Evolutionary conservation across 2,329 filamentous ascomycete genomes (phyloP), one percentile per base, ranked within the genome.

Genomic region (Cladophialophora psammophila): DNA sequence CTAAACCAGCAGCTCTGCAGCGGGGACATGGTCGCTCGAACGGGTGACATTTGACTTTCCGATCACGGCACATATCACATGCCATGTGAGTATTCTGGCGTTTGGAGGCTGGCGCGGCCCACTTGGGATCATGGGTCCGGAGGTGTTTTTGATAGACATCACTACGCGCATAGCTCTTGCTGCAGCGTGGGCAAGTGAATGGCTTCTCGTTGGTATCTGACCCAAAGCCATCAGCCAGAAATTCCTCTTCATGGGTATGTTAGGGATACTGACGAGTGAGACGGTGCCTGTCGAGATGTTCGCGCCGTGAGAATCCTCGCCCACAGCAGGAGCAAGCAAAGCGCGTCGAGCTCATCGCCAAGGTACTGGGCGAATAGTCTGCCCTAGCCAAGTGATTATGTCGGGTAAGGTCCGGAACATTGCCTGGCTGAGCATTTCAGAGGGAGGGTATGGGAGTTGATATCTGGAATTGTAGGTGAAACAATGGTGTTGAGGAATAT

Each of bases 11-110:
- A n/a, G 10, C n/a, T 26, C 31, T 48, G 26, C 61, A 64, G 5
- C 52, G 34, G 6, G 7, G 13, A 40, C 61, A 64, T 9, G 61
- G 61, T 20, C 8, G 8, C n/a, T 58, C 31, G 7, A 20, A 15
- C 15, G 61, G n/a, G 31, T 64, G 26, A 38, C 61, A 64, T 40
- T 64, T 64, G 2, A 64, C 61, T 38, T 64, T 64, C 9, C 52
- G 53, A 18, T 35, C n/a, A 31, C 58, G 61, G 38, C 61, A 64
- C 15, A n/a, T 15, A 34, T 64, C 61, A 64, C 61, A 64, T 8
- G 61, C 61, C 18, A 34, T 58, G 8, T 9, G 35, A n/a, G 35
- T n/a, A 45, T 64, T 64, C 32, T 18, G 52, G 15, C 53, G 52
- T 8, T 31, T 45, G 13, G 53, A 20, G 4, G n/a, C 31, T 5